Base-by-base conservation (phyloP, 768 basidiomycete genomes). In the Rhodotorula diobovata region DNA sequence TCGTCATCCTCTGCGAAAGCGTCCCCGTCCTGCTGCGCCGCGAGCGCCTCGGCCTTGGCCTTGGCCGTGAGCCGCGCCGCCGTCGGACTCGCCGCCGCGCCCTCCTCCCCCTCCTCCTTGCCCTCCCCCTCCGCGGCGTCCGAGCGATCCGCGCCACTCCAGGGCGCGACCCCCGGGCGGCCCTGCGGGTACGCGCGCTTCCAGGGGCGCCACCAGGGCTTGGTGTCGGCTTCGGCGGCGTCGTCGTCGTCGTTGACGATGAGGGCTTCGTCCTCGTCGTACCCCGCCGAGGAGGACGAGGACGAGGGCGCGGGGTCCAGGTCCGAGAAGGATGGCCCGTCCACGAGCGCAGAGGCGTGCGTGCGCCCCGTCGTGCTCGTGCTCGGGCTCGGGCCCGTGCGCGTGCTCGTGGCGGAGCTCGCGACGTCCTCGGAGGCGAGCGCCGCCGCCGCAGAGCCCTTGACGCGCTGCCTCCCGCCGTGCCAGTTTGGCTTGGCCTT, bases 101-200 rank as follows among this genome's bases (percentile, higher is more conserved):
- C 45, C 45, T 46, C 15, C 45, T 46, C 45, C 45, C 23, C 45
- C 45, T 46, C 4, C 15, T 46, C 45, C 45, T 46, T 18, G 10
- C 21, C 1, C 61, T 43, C 43, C 11, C 18, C 23, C 34, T 12
- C 23, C 23, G 25, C 61, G 10, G 23, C 45, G 9, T 50, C 54
- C 32, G 35, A 16, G 9, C 12, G 11, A 20, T 21, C 39, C 16
- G 2, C 37, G 37, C 34, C 54, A 6, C 18, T 18, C 65, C 65
- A 66, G 16, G 57, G 56, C 30, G 65, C 65, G 20, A 50, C 35
- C 11, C 65, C 65, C 16, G 65, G 65, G 1, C 65, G 25, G 3
- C 65, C 65, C 48, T 66, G 65, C 35, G 65, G 65, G 46, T 56
- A 57, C 16, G 65, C 65, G 18, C 65, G 43, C 56, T 58, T 48